Evolutionary conservation across 805 yeast genomes (phyloP), one percentile per base, ranked within the genome.

Genomic region (Wickerhamiella dianesei): DNA sequence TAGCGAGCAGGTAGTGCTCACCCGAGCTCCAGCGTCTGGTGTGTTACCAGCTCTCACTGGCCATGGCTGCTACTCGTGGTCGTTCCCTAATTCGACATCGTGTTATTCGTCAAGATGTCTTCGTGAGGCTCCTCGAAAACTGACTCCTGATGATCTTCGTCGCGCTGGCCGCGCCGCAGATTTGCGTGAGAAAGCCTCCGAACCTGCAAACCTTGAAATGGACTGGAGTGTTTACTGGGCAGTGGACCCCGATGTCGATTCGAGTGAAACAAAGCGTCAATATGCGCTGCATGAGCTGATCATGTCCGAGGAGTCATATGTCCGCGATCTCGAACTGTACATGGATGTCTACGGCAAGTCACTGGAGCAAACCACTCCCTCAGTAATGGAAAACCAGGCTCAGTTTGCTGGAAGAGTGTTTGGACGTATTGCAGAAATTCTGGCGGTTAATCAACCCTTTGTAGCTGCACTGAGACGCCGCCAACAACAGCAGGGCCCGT

Each of bases 271-370:
- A 2, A 76, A 76, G 55, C 70, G 77, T 35, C 95, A 85, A 59
- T 79, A 84, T 47, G 77, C 79, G 48, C 72, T 83, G 3, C 86
- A 81, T 62, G 95, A 85, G 58, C 64, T 84, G 43, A 75, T 85
- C 22, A 69, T 77, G 47, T 73, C 77, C 42, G 94, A 84, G 53
- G 84, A 80, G 55, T 72, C 76, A 16, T 81, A 80, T 45, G 72
- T 83, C 20, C 77, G 75, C 43, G 72, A 84, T 56, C 80, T 87
- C 2, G 70, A 72, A 50, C 75, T 80, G 2, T 80, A 83, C 45
- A 67, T 81, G 2, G 74, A 74, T 35, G 73, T 74, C 5, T 77
- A 73, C 50, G 80, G 82, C 1, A 6, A n/a, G 25, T 19, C 41
- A 19, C 64, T 67, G 48, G 60, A 62, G 44, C 58, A 60, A 13